Percentiles rank a stretch among this genome's conserved stretches.
These are phyloP conservation scores for Suaeda aralocaspica DNA, from an alignment of 148 eudicot species.

Conservation along the genomic window DNA sequence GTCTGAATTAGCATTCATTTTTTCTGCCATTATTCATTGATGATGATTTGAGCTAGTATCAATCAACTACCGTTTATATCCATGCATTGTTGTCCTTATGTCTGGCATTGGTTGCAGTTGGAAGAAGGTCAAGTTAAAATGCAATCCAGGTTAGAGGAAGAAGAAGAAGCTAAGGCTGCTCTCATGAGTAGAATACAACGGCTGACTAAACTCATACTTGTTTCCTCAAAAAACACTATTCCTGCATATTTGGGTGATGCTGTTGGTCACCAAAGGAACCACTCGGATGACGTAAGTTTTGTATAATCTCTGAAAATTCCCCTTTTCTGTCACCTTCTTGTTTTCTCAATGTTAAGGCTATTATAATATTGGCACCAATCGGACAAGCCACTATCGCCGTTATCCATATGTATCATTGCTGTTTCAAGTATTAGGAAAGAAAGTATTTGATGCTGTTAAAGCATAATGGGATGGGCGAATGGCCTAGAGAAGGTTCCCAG, in stretches of 20 bases:
- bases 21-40: neutral
- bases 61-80: neutral
- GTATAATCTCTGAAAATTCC: neutral
- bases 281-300: conserved; percentile 68
- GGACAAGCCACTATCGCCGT: neutral
- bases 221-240: conserved; percentile 77
- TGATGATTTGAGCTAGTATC: neutral
- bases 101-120: conserved; percentile 42
- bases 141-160: conserved; percentile 97
- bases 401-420: neutral
- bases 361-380: neutral
- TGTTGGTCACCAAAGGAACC: conserved; percentile 48
- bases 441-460: too few species aligned
- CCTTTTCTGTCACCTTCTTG: neutral
- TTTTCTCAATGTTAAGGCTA: neutral
- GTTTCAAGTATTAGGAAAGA: neutral
- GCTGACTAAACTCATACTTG: conserved; percentile 91
- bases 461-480: neutral
- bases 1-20: neutral
- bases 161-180: conserved; percentile 98
- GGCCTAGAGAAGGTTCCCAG: neutral
- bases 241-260: conserved; percentile 53
- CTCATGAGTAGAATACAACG: conserved; percentile 98
- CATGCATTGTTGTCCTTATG: neutral
- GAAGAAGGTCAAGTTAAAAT: conserved; percentile 98